Percentiles rank a stretch among this genome's conserved stretches.
phyloP scores from a whole-genome alignment of 2,329 filamentous ascomycete genomes.

The Ascomycota sp. region DNA sequence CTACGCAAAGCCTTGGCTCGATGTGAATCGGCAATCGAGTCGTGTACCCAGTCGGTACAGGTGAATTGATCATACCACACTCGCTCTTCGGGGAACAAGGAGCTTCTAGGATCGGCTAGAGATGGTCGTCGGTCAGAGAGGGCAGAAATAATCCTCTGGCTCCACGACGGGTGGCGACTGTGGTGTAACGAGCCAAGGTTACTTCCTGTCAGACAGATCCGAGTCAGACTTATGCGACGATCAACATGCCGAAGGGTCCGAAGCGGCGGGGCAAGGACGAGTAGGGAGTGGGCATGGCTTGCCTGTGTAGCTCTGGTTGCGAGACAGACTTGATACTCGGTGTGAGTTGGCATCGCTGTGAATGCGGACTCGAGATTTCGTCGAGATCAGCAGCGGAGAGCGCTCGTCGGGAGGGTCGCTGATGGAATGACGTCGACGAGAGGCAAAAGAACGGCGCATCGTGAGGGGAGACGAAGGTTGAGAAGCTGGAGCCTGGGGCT shows the following conservation, averaged over 20 bases:
- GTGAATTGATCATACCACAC: conserved; percentile 98
- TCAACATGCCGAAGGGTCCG: background rate
- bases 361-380: conserved; percentile 20
- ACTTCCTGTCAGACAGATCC: conserved; percentile 11
- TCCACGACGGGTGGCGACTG: conserved; percentile 34
- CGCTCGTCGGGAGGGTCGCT: conserved; percentile 20
- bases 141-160: conserved; percentile 37
- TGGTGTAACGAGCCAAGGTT: conserved; percentile 23
- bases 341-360: conserved; percentile 11
- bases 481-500: conserved; percentile 8
- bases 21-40: conserved; percentile 83
- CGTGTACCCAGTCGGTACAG: conserved; percentile 93
- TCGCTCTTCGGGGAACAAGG: conserved; percentile 55
- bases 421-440: conserved; percentile 9
- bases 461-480: conserved; percentile 14
- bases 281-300: conserved; percentile 3
- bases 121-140: conserved; percentile 34
- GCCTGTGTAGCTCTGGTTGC: conserved; percentile 24
- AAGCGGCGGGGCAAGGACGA: background rate
- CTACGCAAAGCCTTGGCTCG: conserved; percentile 64
- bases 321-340: conserved; percentile 9
- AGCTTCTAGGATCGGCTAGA: conserved; percentile 40
- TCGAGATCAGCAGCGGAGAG: conserved; percentile 19
- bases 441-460: conserved; percentile 8
- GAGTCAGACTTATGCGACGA: background rate